Evolutionary conservation across 805 yeast species (phyloP).

Genomic region (Wickerhamiella dianesei): DNA sequence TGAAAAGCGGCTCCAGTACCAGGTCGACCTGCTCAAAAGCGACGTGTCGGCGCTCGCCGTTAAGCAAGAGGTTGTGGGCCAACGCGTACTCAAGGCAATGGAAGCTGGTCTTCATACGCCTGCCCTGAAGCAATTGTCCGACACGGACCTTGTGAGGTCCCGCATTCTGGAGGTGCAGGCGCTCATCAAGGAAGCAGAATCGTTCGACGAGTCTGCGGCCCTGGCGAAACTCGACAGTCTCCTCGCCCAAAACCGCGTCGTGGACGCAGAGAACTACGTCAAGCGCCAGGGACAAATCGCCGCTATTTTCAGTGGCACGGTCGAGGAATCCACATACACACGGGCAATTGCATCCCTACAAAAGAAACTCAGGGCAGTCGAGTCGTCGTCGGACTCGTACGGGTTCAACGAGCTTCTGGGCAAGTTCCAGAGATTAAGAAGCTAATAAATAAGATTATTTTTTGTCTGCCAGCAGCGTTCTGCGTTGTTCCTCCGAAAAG

Average conservation of each 20-base stretch:
- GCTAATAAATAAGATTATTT: neutral
- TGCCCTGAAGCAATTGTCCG: conserved; percentile 16
- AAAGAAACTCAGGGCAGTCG: neutral
- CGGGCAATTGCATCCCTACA: conserved; percentile 1
- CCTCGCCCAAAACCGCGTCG: neutral
- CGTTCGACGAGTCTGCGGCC: conserved; percentile 21
- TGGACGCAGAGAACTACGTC: neutral
- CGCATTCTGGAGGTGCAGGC: conserved; percentile 20
- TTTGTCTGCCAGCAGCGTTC: conserved; percentile 6
- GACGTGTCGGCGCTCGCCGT: conserved; percentile 19
- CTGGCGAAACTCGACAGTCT: conserved; percentile 16
- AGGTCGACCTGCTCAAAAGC: conserved; percentile 23
- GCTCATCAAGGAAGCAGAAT: conserved; percentile 18
- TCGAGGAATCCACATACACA: conserved; percentile 12
- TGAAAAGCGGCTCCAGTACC: conserved; percentile 23
- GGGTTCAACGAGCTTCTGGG: neutral
- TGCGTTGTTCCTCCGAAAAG: conserved; percentile 24
- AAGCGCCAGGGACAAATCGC: conserved; percentile 10
- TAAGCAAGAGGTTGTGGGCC: conserved; percentile 14
- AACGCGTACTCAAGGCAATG: conserved; percentile 8
- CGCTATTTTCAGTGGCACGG: conserved; percentile 10
- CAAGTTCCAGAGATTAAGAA: neutral
- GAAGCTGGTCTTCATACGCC: conserved; percentile 5
- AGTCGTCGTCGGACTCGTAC: neutral
- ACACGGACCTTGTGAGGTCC: conserved; percentile 16